Evolutionary conservation across 1,139 yeast species (phyloP).

Genomic region (Suhomyces wounanorum): DNA sequence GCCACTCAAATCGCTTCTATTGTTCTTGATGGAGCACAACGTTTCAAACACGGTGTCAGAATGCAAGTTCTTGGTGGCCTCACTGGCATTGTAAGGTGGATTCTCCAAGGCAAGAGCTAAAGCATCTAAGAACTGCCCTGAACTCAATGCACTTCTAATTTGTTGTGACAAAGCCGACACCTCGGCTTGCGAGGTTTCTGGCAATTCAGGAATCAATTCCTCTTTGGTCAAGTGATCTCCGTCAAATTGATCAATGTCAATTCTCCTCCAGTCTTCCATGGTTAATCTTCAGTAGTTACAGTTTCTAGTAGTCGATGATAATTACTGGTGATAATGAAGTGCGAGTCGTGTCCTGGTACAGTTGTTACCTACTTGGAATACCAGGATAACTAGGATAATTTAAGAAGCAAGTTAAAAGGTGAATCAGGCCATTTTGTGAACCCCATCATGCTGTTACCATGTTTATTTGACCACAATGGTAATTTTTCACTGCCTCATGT

Average conservation of each 20-base stretch:
- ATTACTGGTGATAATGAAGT: not conserved
- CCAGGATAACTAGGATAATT: too few species aligned
- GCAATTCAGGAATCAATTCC: constrained; percentile 59
- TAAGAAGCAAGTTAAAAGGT: too few species aligned
- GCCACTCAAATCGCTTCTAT: constrained; percentile 57
- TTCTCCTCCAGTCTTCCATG: constrained; percentile 68
- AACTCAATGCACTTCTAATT: constrained; percentile 63
- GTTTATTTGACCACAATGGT: too few species aligned
- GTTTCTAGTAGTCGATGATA: not conserved
- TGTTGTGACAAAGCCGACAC: constrained; percentile 57
- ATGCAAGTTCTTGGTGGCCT: constrained; percentile 51
- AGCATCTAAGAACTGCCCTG: constrained; percentile 74
- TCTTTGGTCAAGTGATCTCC: constrained; percentile 71
- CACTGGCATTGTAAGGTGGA: constrained; percentile 84
- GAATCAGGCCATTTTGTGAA: too few species aligned
- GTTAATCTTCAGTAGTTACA: constrained; percentile 3
- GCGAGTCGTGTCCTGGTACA: not conserved
- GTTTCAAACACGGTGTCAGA: constrained; percentile 68
- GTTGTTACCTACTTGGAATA: too few species aligned
- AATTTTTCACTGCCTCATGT: too few species aligned
- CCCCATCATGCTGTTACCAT: too few species aligned
- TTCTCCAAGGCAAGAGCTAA: constrained; percentile 60
- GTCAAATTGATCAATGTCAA: constrained; percentile 89
- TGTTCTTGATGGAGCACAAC: constrained; percentile 70
- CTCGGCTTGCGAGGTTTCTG: constrained; percentile 47